Percentiles rank a stretch among this genome's conserved stretches.
These are phyloP conservation scores for Phytophthora rubi DNA, from an alignment of 352 stramenopile species.

Conservation along the genomic window DNA sequence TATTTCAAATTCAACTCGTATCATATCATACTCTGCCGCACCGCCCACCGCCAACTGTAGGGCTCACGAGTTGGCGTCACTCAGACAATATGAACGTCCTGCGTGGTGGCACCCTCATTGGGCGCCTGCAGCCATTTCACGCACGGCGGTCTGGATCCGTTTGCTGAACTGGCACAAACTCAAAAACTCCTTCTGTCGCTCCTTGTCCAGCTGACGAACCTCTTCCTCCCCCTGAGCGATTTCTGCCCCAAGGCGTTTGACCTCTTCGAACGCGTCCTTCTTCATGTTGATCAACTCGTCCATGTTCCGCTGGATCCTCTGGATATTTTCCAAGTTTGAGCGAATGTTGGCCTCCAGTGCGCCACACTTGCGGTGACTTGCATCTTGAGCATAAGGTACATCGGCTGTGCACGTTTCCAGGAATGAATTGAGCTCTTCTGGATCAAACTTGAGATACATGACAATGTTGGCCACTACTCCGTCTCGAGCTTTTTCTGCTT, in stretches of 20 bases:
- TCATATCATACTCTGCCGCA: constrained; percentile 23
- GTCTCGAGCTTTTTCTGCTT: constrained; percentile 52
- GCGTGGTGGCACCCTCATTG: neutral
- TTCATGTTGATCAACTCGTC: constrained; percentile 66
- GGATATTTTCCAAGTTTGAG: constrained; percentile 39
- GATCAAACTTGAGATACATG: constrained; percentile 56
- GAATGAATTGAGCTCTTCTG: constrained; percentile 46
- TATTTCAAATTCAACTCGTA: constrained; percentile 10
- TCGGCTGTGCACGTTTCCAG: constrained; percentile 43
- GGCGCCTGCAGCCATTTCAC: constrained; percentile 32
- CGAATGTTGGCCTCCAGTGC: constrained; percentile 50
- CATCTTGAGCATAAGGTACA: constrained; percentile 52
- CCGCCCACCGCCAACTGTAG: constrained; percentile 4
- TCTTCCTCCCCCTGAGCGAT: constrained; percentile 49
- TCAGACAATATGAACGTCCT: constrained; percentile 1
- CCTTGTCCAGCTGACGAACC: constrained; percentile 51
- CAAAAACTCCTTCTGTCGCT: constrained; percentile 55
- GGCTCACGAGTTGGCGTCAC: constrained; percentile 16
- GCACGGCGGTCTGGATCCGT: constrained; percentile 49
- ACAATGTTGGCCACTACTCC: constrained; percentile 53
- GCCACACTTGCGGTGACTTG: constrained; percentile 60
- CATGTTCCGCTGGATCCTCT: constrained; percentile 54
- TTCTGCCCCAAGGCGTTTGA: constrained; percentile 55
- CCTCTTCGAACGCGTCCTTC: constrained; percentile 53
- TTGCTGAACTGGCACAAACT: constrained; percentile 61